phyloP scores from a whole-genome alignment of 2,329 filamentous ascomycete species.

The Phialophora tarda region DNA sequence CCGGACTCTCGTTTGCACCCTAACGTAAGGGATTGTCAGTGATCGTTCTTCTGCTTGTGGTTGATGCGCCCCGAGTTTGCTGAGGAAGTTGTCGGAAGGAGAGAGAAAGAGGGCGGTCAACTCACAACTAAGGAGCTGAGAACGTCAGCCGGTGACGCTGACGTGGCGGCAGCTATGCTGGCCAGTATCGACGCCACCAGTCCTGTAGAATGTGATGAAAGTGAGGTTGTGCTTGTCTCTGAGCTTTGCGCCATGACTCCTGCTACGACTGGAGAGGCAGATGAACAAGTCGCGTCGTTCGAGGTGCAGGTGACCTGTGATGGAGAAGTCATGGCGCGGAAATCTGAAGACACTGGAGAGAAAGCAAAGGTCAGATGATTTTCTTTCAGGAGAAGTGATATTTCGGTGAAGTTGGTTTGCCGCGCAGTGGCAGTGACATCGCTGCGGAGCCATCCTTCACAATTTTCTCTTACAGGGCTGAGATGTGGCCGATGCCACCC shows the following conservation, averaged over 20 bases:
- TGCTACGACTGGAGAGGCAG: not conserved
- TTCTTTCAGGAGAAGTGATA: not conserved
- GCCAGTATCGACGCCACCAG: not conserved
- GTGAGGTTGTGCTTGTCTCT: not conserved
- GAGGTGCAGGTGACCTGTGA: constrained; percentile 1
- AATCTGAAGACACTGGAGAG: not conserved
- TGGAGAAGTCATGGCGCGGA: not conserved
- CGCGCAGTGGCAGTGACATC: not conserved
- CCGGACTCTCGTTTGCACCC: not conserved
- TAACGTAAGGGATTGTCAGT: not conserved
- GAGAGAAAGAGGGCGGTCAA: not conserved
- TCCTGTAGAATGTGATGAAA: not conserved
- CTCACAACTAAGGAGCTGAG: constrained; percentile 4
- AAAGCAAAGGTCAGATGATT: not conserved
- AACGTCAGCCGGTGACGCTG: not conserved
- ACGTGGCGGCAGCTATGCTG: not conserved
- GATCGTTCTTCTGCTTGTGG: not conserved
- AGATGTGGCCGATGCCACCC: constrained; percentile 7
- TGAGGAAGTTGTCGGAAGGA: not conserved
- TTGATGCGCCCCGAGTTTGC: not conserved
- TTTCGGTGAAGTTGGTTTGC: not conserved
- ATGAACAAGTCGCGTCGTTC: constrained; percentile 1
- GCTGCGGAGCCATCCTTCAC: not conserved
- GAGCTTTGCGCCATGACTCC: not conserved
- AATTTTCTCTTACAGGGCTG: not conserved